A percentile compares a stretch with the other conserved stretches of the same genome.
Evolutionary conservation across 139 green algal genomes (phyloP).

Genomic region (Chlorella sp.): DNA sequence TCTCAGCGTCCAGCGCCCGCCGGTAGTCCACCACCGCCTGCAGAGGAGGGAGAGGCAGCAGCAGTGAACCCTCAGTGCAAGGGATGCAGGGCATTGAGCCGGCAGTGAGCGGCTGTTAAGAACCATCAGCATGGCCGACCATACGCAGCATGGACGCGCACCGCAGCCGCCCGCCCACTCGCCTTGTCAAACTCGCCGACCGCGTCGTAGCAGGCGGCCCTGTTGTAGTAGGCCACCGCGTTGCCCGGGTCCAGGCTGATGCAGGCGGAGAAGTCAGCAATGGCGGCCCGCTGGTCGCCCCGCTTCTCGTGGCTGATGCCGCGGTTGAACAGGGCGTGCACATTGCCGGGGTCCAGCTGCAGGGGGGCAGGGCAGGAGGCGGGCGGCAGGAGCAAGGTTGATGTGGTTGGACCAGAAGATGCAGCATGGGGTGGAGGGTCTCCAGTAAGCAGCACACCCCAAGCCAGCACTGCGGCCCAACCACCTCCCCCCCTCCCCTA

Average conservation of each 20-base stretch:
- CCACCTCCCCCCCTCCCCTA: too few relatives aligned
- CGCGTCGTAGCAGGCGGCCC: slow-evolving; percentile 34
- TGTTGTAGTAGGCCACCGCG: slow-evolving; percentile 68
- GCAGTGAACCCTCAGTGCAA: too few relatives aligned
- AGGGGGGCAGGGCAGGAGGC: neutral
- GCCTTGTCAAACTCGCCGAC: slow-evolving; percentile 52
- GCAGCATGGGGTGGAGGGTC: too few relatives aligned
- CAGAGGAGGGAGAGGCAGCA: neutral
- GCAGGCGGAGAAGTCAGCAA: slow-evolving; percentile 67
- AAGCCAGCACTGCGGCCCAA: too few relatives aligned
- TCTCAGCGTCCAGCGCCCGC: slow-evolving; percentile 51
- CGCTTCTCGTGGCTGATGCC: slow-evolving; percentile 75
- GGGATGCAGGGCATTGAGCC: too few relatives aligned
- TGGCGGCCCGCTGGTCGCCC: slow-evolving; percentile 54
- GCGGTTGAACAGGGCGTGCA: slow-evolving; percentile 42
- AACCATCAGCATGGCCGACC: too few relatives aligned
- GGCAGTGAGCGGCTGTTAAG: too few relatives aligned
- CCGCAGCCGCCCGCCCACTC: too few relatives aligned
- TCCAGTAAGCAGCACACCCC: too few relatives aligned
- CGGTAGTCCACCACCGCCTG: slow-evolving; percentile 63
- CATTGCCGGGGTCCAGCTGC: slow-evolving; percentile 18
- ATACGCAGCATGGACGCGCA: too few relatives aligned
- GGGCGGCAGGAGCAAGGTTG: too few relatives aligned
- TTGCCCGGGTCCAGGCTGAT: slow-evolving; percentile 65
- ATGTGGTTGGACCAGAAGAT: too few relatives aligned